Conservation (phyloP, 352 stramenopile genomes). For the Pythium volutum region DNA sequence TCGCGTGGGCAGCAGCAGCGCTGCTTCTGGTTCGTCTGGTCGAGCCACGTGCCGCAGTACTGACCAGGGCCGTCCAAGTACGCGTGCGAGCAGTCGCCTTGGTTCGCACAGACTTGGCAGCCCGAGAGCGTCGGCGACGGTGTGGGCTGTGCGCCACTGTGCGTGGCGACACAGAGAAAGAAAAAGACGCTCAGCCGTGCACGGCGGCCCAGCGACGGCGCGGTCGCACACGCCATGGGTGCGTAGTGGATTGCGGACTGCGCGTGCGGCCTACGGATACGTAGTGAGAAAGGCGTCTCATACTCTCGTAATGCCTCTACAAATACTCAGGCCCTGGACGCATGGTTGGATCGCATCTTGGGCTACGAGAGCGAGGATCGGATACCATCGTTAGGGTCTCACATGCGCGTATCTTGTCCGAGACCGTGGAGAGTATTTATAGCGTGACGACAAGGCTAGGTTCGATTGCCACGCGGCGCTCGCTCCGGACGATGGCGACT, state of each 20-base stretch:
- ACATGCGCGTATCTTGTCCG: too few species aligned
- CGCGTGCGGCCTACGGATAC: too few species aligned
- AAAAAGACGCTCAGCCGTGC: neutral
- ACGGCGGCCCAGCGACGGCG: neutral
- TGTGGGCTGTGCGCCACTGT: neutral
- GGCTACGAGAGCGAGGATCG: too few species aligned
- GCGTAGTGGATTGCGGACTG: neutral
- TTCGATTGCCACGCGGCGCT: too few species aligned
- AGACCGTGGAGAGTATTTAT: too few species aligned
- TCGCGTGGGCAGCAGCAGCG: conserved; percentile 31
- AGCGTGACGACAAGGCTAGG: too few species aligned
- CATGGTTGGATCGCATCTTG: too few species aligned
- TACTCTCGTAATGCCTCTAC: too few species aligned
- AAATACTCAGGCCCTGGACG: too few species aligned
- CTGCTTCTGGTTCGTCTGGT: conserved; percentile 22
- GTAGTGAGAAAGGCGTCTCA: too few species aligned
- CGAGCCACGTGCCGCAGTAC: conserved; percentile 33
- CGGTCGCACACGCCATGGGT: neutral
- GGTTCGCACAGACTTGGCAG: conserved; percentile 27
- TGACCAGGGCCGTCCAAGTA: conserved; percentile 30
- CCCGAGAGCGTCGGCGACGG: conserved; percentile 19
- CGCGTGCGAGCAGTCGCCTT: conserved; percentile 28
- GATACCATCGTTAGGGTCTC: too few species aligned
- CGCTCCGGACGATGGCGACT: too few species aligned
- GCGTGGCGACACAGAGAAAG: neutral